phyloP scores from a whole-genome alignment of 345 rosid species.

The Stellera chamaejasme region DNA sequence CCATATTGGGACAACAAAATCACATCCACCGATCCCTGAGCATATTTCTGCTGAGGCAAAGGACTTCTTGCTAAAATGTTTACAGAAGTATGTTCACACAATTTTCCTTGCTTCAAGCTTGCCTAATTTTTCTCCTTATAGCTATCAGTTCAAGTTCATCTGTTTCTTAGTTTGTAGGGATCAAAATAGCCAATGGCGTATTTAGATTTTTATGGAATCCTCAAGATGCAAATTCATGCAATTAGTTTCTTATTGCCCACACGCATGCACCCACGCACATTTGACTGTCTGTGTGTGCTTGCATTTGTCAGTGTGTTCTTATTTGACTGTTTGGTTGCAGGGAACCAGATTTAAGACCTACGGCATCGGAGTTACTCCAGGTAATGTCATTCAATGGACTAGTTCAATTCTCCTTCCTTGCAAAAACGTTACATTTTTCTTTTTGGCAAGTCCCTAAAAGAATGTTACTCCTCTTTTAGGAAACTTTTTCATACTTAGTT shows the following conservation, averaged over 20 bases:
- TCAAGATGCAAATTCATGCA: background rate
- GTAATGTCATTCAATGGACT: slow-evolving; percentile 23
- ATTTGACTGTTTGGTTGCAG: slow-evolving; percentile 31
- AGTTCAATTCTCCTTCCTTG: slow-evolving; percentile 1
- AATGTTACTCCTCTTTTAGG: too few relatives aligned
- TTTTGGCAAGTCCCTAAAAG: background rate
- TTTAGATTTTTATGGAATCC: slow-evolving; percentile 1
- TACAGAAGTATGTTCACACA: slow-evolving; percentile 52
- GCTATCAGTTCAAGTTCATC: background rate
- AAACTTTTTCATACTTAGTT: background rate
- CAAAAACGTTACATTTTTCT: background rate
- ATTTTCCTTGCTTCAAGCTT: slow-evolving; percentile 3
- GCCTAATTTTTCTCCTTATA: background rate
- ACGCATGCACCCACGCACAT: background rate
- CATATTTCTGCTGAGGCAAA: slow-evolving; percentile 79
- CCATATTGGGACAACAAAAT: slow-evolving; percentile 83
- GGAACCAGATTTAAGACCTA: slow-evolving; percentile 73
- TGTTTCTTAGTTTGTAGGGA: background rate
- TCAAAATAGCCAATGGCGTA: background rate
- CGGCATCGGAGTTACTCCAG: slow-evolving; percentile 74
- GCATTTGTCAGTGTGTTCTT: background rate
- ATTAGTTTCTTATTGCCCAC: background rate
- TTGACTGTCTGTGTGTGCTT: background rate
- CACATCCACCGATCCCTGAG: slow-evolving; percentile 94
- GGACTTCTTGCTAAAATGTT: slow-evolving; percentile 76